Percentiles rank a stretch among this genome's conserved stretches.
Conservation (phyloP, 306 rosid species). For the Casuarina glauca region DNA sequence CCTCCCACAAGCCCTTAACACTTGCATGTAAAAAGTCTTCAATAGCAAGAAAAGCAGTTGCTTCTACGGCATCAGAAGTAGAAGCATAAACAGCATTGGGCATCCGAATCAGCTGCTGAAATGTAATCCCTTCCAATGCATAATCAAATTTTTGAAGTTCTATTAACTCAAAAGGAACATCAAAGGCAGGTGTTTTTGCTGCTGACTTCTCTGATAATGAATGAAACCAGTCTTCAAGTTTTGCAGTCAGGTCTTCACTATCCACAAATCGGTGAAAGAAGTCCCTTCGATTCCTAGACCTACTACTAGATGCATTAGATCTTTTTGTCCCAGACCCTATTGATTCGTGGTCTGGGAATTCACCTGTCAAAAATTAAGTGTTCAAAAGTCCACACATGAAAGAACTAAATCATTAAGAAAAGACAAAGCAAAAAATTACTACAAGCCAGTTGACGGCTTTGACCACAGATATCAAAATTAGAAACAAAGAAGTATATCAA, state of each 20-base stretch:
- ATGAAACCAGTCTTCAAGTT: constrained; percentile 84
- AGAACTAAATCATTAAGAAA: constrained; percentile 22
- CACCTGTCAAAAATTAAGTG: constrained; percentile 52
- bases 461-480: not conserved
- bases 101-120: constrained; percentile 96
- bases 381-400: not conserved
- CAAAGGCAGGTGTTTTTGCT: constrained; percentile 55
- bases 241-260: constrained; percentile 53
- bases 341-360: constrained; percentile 86
- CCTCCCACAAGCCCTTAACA: constrained; percentile 93
- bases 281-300: constrained; percentile 72
- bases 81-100: constrained; percentile 83
- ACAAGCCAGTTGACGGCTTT: not conserved
- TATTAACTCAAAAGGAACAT: constrained; percentile 89
- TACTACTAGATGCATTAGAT: constrained; percentile 79
- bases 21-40: constrained; percentile 97
- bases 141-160: constrained; percentile 97
- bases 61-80: constrained; percentile 81
- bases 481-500: not conserved
- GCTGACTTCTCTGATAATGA: constrained; percentile 44
- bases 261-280: constrained; percentile 74
- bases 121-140: constrained; percentile 93
- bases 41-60: constrained; percentile 82
- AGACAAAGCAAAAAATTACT: not conserved
- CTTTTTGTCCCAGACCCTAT: constrained; percentile 88